Evolutionary conservation across 495 filamentous ascomycete genomes (phyloP).

Genomic region (Tuber aestivum): DNA sequence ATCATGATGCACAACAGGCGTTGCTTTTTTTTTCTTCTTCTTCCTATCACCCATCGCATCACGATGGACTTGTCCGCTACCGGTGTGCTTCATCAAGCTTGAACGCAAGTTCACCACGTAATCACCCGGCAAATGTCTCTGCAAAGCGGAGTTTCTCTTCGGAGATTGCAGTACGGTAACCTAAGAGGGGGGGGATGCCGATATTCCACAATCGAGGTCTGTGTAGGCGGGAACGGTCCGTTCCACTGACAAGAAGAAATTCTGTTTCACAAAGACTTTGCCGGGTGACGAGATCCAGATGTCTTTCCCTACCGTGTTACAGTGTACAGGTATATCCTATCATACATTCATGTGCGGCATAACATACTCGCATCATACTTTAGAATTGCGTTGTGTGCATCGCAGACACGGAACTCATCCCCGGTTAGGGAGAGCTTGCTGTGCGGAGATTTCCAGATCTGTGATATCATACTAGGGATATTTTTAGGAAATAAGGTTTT

Average conservation of each 20-base stretch:
- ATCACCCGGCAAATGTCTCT: neutral
- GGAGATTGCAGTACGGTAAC: neutral
- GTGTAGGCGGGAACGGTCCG: too few species aligned
- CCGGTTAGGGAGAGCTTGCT: neutral
- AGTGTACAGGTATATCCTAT: too few species aligned
- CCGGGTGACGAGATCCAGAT: neutral
- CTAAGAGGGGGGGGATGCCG: neutral
- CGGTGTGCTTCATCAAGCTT: neutral
- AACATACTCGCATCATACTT: neutral
- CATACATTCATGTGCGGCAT: neutral
- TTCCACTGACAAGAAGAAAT: neutral
- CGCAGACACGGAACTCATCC: neutral
- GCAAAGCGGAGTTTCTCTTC: neutral
- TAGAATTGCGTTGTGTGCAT: neutral
- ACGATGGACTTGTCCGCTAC: neutral
- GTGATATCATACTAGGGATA: neutral
- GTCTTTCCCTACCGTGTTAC: neutral
- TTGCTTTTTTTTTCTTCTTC: conserved; percentile 10
- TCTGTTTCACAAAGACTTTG: neutral
- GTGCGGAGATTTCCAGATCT: neutral
- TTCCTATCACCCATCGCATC: neutral
- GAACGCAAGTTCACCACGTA: neutral
- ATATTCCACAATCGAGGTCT: too few species aligned
- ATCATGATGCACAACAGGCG: conserved; percentile 15
- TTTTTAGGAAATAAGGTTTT: neutral